Conservation (phyloP, 768 basidiomycete genomes). For the Suillus clintonianus region DNA sequence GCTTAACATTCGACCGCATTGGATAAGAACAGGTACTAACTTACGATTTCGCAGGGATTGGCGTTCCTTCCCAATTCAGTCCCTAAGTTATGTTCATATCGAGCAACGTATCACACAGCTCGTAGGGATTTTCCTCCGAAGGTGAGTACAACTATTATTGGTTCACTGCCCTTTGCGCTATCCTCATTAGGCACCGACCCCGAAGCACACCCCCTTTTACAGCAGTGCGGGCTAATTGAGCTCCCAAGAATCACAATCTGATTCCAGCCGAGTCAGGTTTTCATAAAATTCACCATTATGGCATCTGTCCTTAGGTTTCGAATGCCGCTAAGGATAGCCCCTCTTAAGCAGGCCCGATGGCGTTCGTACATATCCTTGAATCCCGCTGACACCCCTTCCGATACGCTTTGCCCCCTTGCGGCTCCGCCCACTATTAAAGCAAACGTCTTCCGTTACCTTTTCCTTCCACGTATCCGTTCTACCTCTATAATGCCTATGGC, state of each 20-base stretch:
- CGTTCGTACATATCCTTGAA: slow-evolving; percentile 23
- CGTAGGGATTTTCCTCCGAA: slow-evolving; percentile 5
- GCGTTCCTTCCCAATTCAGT: slow-evolving; percentile 2
- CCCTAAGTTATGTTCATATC: slow-evolving; percentile 1
- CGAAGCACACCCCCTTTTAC: slow-evolving; percentile 16
- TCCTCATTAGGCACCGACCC: slow-evolving; percentile 21
- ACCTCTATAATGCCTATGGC: slow-evolving; percentile 42
- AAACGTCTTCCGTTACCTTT: slow-evolving; percentile 14
- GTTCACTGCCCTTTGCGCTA: slow-evolving; percentile 10
- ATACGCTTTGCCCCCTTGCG: slow-evolving; percentile 27
- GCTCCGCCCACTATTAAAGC: slow-evolving; percentile 43
- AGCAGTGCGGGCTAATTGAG: slow-evolving; percentile 15
- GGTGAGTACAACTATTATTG: slow-evolving; percentile 21
- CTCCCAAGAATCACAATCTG: slow-evolving; percentile 22
- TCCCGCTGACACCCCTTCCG: slow-evolving; percentile 33
- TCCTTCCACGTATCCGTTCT: slow-evolving; percentile 28
- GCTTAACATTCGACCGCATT: not conserved
- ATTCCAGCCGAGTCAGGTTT: slow-evolving; percentile 46
- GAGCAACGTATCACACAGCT: slow-evolving; percentile 4
- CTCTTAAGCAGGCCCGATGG: slow-evolving; percentile 40
- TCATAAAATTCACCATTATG: slow-evolving; percentile 40
- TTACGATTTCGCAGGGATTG: slow-evolving; percentile 6
- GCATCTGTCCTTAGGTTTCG: slow-evolving; percentile 33
- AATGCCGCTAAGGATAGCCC: slow-evolving; percentile 34
- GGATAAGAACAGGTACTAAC: slow-evolving; percentile 14